Evolutionary conservation across 106 monocot species (phyloP).

Genomic region (Xerophyta viscosa): DNA sequence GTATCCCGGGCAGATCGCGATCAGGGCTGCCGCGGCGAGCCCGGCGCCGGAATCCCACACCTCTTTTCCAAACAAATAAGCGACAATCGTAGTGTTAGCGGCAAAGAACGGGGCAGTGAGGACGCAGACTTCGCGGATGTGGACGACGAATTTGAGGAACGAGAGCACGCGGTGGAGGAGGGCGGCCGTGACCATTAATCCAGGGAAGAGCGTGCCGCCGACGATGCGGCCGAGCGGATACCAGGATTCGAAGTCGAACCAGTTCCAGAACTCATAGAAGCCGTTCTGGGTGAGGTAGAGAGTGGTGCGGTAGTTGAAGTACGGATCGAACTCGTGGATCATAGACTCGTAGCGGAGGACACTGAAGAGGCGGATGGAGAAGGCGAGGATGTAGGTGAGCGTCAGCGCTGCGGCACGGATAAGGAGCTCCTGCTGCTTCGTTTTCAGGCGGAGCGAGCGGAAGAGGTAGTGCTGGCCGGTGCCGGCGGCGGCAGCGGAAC

Average conservation of each 20-base stretch:
- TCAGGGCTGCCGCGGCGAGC: constrained; percentile 57
- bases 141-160: constrained; percentile 48
- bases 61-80: constrained; percentile 71
- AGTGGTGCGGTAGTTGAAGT: constrained; percentile 85
- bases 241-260: constrained; percentile 80
- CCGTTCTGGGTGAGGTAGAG: constrained; percentile 54
- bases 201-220: constrained; percentile 70
- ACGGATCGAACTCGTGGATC: constrained; percentile 90
- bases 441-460: constrained; percentile 30
- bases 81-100: constrained; percentile 63
- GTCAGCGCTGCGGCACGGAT: constrained; percentile 53
- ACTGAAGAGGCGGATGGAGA: constrained; percentile 60
- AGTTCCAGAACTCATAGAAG: constrained; percentile 78
- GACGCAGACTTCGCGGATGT: constrained; percentile 82
- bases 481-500: too few relatives aligned
- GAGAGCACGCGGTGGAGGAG: constrained; percentile 37
- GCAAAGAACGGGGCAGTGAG: constrained; percentile 79
- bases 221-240: constrained; percentile 78
- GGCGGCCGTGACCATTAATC: constrained; percentile 74
- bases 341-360: constrained; percentile 79
- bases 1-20: constrained; percentile 69
- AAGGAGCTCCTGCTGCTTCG: constrained; percentile 80
- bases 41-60: constrained; percentile 69
- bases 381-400: constrained; percentile 74
- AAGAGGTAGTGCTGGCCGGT: too few relatives aligned